phyloP scores from a whole-genome alignment of 129 eudicot genomes.

The Artemisia annua region DNA sequence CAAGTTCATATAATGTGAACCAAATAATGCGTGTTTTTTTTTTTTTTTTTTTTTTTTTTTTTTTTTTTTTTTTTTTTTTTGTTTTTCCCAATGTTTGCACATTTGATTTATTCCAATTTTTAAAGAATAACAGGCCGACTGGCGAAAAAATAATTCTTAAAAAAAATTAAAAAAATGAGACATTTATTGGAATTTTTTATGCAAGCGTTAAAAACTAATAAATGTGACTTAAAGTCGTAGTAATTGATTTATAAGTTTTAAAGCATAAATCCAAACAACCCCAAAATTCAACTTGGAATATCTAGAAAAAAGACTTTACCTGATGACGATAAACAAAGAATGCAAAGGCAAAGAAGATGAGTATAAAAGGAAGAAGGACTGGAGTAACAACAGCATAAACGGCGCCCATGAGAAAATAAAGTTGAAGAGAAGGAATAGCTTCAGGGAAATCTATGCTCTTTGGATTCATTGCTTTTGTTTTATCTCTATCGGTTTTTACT shows the following conservation, averaged over 20 bases:
- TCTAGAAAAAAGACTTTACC: conserved; percentile 38
- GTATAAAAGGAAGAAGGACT: conserved; percentile 80
- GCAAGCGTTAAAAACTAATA: background rate
- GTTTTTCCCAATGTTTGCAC: background rate
- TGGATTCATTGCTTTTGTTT: conserved; percentile 77
- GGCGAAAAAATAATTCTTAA: background rate
- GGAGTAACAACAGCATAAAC: conserved; percentile 91
- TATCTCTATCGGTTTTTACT: conserved; percentile 88
- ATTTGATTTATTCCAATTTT: background rate
- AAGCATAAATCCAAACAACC: background rate
- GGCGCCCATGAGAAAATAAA: conserved; percentile 80
- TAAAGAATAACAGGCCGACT: background rate
- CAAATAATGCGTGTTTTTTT: background rate
- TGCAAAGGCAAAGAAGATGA: conserved; percentile 82
- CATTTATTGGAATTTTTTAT: background rate
- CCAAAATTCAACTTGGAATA: background rate
- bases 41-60: background rate
- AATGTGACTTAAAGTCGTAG: background rate
- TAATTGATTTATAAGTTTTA: background rate
- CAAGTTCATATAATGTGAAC: background rate
- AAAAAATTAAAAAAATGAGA: background rate
- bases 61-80: background rate
- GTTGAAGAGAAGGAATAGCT: conserved; percentile 84
- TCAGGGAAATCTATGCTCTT: conserved; percentile 77
- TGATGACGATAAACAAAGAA: conserved; percentile 94